Evolutionary conservation across 768 basidiomycete genomes (phyloP), one percentile per base, ranked within the genome.

Genomic region (Termitomyces sp.): DNA sequence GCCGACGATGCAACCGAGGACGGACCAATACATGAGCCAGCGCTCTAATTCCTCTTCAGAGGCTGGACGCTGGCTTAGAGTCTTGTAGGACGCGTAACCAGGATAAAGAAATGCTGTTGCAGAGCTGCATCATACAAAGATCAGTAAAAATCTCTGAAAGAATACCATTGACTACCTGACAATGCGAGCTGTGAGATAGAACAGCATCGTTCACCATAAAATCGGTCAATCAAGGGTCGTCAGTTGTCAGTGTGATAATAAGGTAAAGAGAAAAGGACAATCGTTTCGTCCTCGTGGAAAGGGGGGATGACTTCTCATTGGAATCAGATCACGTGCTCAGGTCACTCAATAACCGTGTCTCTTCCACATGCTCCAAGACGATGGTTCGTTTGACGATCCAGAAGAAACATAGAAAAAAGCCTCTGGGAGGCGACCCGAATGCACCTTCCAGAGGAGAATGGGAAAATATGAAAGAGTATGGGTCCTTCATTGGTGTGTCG

Each of bases 1-100:
- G 4, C 83, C 86, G 15, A 94, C 80, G 64, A 94, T 83, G 66
- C 87, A 89, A 2, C 90, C 89, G 3, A 91, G 79, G 0, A 91
- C 89, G n/a, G 85, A 86, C 94, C 95, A 98, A 65, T 97, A 98
- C 91, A 94, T 95, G 53, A 98, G 79, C 94, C 95, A 97, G 71
- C 93, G 78, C 68, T 97, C 95, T 9, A 95, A 77, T 45, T 93
- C 91, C 50, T 78, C 81, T 64, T 92, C 90, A 0, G 86, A 87
- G 1, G 90, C 89, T 19, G 91, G 91, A n/a, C 91, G 79, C 63
- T 89, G 85, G 38, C 89, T 88, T 33, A 98, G 81, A 0, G 91
- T 85, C 76, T 98, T 98, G 77, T 95, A 98, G n/a, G 92, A 94
- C 31, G 93, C 91, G 73, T 98, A 98, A 23, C 89, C 90, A 0